Conservation (phyloP, 805 yeast genomes). For the Sungouiozyma ichnusensis region DNA sequence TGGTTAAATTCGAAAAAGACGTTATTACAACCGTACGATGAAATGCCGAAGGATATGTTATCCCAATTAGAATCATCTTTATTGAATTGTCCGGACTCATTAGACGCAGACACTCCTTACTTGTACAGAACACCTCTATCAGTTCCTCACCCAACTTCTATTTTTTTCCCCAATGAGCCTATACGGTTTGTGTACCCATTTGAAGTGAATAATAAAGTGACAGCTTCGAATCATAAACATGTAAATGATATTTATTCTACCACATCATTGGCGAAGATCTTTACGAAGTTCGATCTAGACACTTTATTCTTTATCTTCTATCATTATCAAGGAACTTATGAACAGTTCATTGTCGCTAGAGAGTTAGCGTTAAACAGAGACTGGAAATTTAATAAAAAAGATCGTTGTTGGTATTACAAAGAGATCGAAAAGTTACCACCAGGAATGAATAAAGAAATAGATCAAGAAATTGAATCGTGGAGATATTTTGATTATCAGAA, state of each 20-base stretch:
- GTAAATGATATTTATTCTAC: constrained; percentile 23
- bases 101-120: constrained; percentile 75
- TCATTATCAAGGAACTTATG: constrained; percentile 60
- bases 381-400: constrained; percentile 52
- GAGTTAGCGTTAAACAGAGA: constrained; percentile 65
- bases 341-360: constrained; percentile 67
- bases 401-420: constrained; percentile 40
- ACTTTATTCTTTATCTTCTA: constrained; percentile 89
- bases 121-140: constrained; percentile 53
- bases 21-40: constrained; percentile 22
- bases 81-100: constrained; percentile 85
- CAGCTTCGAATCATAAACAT: constrained; percentile 1
- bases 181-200: constrained; percentile 24
- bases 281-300: constrained; percentile 70
- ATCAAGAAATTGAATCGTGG: constrained; percentile 40
- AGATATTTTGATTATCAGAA: constrained; percentile 80
- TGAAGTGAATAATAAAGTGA: constrained; percentile 5
- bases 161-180: constrained; percentile 62
- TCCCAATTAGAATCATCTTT: constrained; percentile 60
- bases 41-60: constrained; percentile 21
- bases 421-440: constrained; percentile 74
- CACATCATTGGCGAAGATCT: constrained; percentile 43
- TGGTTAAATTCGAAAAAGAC: constrained; percentile 24
- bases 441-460: constrained; percentile 40
- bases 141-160: constrained; percentile 80